Base-by-base conservation (phyloP, 495 filamentous ascomycete genomes). In the Glarea lozoyensis region DNA sequence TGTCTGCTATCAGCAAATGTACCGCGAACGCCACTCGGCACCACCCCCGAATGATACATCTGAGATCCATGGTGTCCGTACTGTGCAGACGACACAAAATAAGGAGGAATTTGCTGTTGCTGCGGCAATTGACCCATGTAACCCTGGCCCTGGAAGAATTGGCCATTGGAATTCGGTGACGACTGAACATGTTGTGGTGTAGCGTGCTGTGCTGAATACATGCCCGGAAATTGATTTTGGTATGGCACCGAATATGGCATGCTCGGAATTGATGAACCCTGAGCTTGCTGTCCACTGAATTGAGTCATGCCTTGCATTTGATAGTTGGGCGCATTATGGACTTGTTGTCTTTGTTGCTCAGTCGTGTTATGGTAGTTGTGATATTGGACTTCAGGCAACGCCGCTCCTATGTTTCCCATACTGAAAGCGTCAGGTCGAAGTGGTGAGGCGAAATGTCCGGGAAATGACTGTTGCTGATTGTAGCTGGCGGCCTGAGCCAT, bases 261-360 rank as follows among this genome's bases (percentile, higher is more conserved):
- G 42, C 68, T 72, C 40, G 61, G 69, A 10, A 57, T 60, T 44
- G 64, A 61, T 27, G 37, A 55, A 15, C 44, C 43, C 40, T 65
- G 61, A 20, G 53, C 54, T 25, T 60, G 35, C 20, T 61, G 64
- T 5, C 53, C 50, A 18, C 54, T 56, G 37, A 60, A 72, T 38
- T 73, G 75, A n/a, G 62, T 46, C 27, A 63, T 63, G 40, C 69
- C 67, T 42, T 60, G 62, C n/a, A 67, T 52, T 31, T 64, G 65
- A 39, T 63, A 63, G 16, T 70, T 55, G 18, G 65, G 57, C 16
- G 67, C 59, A 30, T 55, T 56, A 19, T 56, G 53, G 21, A 58
- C 44, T 37, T 58, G 60, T 54, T 62, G 69, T 52, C 65, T 50
- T 16, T 65, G 68, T 31, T 54, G 56, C n/a, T n/a, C n/a, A 35